phyloP scores from a whole-genome alignment of 2,329 filamentous ascomycete genomes.

The Microascus cirrosus region DNA sequence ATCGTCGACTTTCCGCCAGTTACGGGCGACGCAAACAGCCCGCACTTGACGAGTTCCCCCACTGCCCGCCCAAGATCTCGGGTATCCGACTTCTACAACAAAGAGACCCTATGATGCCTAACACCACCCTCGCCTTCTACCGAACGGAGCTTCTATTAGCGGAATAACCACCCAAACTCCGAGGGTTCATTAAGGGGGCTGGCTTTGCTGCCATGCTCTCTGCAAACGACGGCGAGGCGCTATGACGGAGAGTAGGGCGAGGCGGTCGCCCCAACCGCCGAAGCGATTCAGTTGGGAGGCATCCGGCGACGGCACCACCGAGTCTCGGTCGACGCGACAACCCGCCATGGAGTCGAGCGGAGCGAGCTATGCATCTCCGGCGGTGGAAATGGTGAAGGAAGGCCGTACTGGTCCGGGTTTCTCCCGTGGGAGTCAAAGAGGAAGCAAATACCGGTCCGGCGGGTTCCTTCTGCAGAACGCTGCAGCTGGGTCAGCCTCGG shows the following conservation, averaged over 20 bases:
- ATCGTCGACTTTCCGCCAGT: background rate
- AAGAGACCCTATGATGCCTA: background rate
- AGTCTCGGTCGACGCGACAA: background rate
- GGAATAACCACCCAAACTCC: background rate
- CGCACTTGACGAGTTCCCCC: background rate
- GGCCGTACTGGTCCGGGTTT: background rate
- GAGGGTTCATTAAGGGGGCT: background rate
- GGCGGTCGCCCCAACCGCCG: background rate
- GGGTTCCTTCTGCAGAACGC: constrained; percentile 1
- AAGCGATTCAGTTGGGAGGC: background rate
- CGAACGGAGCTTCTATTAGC: background rate
- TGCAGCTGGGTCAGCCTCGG: background rate
- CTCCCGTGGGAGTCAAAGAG: background rate
- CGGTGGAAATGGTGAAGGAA: background rate
- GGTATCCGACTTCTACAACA: background rate
- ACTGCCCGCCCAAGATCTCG: background rate
- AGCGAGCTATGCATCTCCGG: background rate
- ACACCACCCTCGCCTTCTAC: background rate
- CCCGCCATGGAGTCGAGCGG: background rate
- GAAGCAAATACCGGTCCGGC: background rate
- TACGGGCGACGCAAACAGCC: background rate
- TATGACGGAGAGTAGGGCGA: background rate
- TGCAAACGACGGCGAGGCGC: background rate
- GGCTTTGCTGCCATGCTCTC: background rate
- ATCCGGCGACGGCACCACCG: background rate